Conservation (phyloP, 345 rosid genomes). For the Salix exigua region DNA sequence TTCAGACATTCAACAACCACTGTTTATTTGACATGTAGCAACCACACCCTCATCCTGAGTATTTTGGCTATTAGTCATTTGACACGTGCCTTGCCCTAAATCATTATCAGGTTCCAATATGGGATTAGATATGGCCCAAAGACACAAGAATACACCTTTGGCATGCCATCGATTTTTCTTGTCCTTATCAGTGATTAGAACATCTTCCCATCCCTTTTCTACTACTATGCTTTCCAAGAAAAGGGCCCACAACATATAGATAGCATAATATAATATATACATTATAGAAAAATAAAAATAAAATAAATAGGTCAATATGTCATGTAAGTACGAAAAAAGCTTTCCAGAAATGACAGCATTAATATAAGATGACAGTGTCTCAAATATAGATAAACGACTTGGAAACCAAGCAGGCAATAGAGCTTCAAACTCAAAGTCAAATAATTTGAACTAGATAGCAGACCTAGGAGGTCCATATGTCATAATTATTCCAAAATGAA, state of each 20-base stretch:
- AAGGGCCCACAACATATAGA: conserved; percentile 11
- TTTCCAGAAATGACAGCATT: conserved; percentile 4
- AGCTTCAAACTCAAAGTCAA: not conserved
- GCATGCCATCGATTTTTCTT: conserved; percentile 13
- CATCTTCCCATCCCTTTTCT: conserved; percentile 18
- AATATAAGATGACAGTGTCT: not conserved
- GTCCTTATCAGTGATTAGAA: conserved; percentile 27
- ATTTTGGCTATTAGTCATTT: conserved; percentile 7
- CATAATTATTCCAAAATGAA: conserved; percentile 10
- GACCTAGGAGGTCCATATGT: not conserved
- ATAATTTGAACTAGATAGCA: not conserved
- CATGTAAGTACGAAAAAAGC: not conserved
- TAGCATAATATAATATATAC: not conserved
- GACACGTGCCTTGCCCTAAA: conserved; percentile 17
- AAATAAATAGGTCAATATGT: not conserved
- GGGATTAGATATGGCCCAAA: conserved; percentile 22
- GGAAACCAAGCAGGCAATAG: conserved; percentile 3
- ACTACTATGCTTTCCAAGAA: conserved; percentile 14
- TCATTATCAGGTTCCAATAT: conserved; percentile 10
- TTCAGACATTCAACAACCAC: conserved; percentile 17
- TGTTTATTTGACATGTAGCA: conserved; percentile 19
- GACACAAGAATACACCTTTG: conserved; percentile 22
- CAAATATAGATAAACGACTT: not conserved
- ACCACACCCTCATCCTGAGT: conserved; percentile 6
- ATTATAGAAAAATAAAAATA: not conserved